Evolutionary conservation across 2,329 filamentous ascomycete species (phyloP).

Genomic region (Leptographium flavum): DNA sequence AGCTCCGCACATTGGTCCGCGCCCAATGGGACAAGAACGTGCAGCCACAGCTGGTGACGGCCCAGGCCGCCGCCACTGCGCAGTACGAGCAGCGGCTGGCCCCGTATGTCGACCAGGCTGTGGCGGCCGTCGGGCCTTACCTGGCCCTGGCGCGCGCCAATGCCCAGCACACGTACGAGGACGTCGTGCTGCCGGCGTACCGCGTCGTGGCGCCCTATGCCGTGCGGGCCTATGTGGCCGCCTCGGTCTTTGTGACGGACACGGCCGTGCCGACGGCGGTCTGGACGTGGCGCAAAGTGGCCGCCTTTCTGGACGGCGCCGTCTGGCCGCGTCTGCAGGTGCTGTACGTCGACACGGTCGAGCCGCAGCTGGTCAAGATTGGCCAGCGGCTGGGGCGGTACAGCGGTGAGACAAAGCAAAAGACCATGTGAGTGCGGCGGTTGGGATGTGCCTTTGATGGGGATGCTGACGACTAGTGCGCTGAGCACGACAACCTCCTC

Average conservation of each 20-base stretch:
- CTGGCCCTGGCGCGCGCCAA: conserved; percentile 51
- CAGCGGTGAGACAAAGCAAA: conserved; percentile 24
- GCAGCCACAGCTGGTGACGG: conserved; percentile 57
- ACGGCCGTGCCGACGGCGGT: conserved; percentile 59
- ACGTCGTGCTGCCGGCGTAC: conserved; percentile 58
- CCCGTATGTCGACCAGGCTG: conserved; percentile 55
- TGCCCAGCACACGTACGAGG: conserved; percentile 53
- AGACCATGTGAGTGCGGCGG: neutral
- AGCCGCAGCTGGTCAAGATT: conserved; percentile 87
- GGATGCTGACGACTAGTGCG: neutral
- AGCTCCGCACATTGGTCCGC: conserved; percentile 50
- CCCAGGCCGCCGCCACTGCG: conserved; percentile 43
- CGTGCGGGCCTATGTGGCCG: conserved; percentile 49
- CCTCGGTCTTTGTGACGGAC: conserved; percentile 51
- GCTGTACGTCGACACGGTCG: conserved; percentile 81
- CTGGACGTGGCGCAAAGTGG: conserved; percentile 55
- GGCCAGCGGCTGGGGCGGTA: conserved; percentile 75
- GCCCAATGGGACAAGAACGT: conserved; percentile 68
- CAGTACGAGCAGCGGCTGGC: conserved; percentile 60
- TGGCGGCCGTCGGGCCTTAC: conserved; percentile 52
- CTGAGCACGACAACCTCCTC: conserved; percentile 15
- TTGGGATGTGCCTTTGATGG: neutral
- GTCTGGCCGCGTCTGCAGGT: conserved; percentile 71
- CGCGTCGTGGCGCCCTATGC: conserved; percentile 53
- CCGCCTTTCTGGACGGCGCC: conserved; percentile 57